phyloP scores from a whole-genome alignment of 768 basidiomycete genomes.

The Lentinula sp. region DNA sequence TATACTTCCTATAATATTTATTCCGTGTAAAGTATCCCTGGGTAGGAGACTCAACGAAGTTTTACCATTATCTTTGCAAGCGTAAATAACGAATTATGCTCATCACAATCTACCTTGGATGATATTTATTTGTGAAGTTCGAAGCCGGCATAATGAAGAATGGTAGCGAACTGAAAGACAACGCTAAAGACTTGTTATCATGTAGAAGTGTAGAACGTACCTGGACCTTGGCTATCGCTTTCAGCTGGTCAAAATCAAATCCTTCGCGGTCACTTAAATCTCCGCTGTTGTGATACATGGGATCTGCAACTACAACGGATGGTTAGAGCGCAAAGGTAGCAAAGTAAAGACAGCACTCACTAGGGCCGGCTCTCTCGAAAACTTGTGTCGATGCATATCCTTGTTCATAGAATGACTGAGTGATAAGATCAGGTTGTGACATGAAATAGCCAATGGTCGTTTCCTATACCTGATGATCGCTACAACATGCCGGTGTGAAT shows the following conservation, averaged over 20 bases:
- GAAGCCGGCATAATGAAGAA: constrained; percentile 66
- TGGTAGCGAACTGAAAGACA: constrained; percentile 52
- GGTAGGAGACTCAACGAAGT: background rate
- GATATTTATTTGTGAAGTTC: constrained; percentile 23
- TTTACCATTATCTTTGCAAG: no score
- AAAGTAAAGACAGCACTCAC: constrained; percentile 24
- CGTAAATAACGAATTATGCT: no score
- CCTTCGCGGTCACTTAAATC: constrained; percentile 76
- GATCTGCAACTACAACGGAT: constrained; percentile 59
- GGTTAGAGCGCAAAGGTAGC: no score
- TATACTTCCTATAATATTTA: background rate
- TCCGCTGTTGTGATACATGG: constrained; percentile 85
- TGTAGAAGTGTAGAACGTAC: constrained; percentile 46
- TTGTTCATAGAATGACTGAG: constrained; percentile 70
- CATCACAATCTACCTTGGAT: background rate
- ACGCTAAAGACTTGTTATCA: background rate
- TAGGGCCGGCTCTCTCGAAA: constrained; percentile 80
- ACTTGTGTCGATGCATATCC: constrained; percentile 86
- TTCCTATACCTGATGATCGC: constrained; percentile 71
- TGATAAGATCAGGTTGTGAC: background rate
- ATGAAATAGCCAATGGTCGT: background rate
- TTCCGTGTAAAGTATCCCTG: background rate
- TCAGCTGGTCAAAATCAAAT: constrained; percentile 80
- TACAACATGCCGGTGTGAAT: constrained; percentile 75
- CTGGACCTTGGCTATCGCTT: constrained; percentile 84